phyloP scores from a whole-genome alignment of 805 yeast genomes.

The Candida morakotiae region DNA sequence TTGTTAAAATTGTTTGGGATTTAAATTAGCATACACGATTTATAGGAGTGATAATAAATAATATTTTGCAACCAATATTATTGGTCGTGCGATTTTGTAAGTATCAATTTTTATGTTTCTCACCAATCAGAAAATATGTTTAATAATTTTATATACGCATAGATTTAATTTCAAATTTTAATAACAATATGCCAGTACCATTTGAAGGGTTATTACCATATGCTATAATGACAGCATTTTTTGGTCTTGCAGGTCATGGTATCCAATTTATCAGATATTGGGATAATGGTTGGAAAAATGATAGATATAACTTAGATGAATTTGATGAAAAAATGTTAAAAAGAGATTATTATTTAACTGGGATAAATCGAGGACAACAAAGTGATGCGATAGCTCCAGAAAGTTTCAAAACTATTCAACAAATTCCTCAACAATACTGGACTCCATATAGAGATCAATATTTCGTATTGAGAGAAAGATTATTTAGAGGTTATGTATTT shows the following conservation, averaged over 20 bases:
- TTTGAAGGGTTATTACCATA: constrained; percentile 46
- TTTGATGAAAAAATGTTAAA: constrained; percentile 53
- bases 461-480: constrained; percentile 44
- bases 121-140: background rate
- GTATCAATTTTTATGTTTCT: background rate
- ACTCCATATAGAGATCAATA: constrained; percentile 45
- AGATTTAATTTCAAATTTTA: too few species aligned
- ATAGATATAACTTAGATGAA: constrained; percentile 39
- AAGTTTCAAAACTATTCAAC: constrained; percentile 56
- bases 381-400: constrained; percentile 71
- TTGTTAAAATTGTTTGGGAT: constrained; percentile 72
- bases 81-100: background rate
- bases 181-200: constrained; percentile 38
- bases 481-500: constrained; percentile 42
- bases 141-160: background rate
- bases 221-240: constrained; percentile 43
- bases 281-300: constrained; percentile 48
- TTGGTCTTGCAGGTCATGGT: constrained; percentile 44
- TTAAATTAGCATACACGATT: constrained; percentile 6
- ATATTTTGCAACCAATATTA: background rate
- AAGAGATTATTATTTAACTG: constrained; percentile 75
- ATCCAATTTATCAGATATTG: constrained; percentile 42
- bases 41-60: background rate
- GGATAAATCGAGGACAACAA: constrained; percentile 64
- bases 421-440: constrained; percentile 36